Percentiles rank a stretch among this genome's conserved stretches.
Conservation (phyloP, 208 protist genomes). For the Acanthamoeba lugdunensis region DNA sequence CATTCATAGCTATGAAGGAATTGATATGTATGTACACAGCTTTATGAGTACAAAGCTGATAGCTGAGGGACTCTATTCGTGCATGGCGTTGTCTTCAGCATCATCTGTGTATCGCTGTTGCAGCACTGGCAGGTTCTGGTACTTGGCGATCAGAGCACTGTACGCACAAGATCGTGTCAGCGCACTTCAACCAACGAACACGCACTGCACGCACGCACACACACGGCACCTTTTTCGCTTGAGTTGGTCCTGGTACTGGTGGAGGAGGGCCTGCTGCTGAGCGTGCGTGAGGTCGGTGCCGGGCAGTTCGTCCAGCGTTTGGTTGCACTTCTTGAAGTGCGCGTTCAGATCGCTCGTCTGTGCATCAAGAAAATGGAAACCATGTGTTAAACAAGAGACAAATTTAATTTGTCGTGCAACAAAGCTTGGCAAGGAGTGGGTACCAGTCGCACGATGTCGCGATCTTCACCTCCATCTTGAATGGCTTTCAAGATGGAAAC, state of each 20-base stretch:
- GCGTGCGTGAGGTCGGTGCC: constrained; percentile 43
- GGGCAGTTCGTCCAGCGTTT: constrained; percentile 40
- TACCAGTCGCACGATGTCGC: constrained; percentile 34
- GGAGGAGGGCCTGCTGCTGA: constrained; percentile 47
- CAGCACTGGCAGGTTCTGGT: constrained; percentile 7
- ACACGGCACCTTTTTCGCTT: constrained; percentile 30
- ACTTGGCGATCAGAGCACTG: constrained; percentile 53
- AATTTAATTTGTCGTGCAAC: background rate
- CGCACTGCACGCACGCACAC: too few species aligned
- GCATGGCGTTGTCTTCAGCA: background rate
- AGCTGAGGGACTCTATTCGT: background rate
- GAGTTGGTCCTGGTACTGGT: constrained; percentile 50
- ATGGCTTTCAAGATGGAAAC: constrained; percentile 49
- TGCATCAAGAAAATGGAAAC: too few species aligned
- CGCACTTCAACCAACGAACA: background rate
- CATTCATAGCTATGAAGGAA: too few species aligned
- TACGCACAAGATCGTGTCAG: background rate
- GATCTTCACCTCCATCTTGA: constrained; percentile 39
- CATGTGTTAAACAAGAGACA: too few species aligned
- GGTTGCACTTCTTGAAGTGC: constrained; percentile 53
- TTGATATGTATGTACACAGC: too few species aligned
- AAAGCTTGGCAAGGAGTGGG: background rate
- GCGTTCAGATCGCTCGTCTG: constrained; percentile 33
- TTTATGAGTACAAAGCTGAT: too few species aligned
- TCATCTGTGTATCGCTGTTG: constrained; percentile 7